These are phyloP conservation scores for Erodium moschatum DNA, from an alignment of 441 rosid genomes.

Conservation along the genomic window DNA sequence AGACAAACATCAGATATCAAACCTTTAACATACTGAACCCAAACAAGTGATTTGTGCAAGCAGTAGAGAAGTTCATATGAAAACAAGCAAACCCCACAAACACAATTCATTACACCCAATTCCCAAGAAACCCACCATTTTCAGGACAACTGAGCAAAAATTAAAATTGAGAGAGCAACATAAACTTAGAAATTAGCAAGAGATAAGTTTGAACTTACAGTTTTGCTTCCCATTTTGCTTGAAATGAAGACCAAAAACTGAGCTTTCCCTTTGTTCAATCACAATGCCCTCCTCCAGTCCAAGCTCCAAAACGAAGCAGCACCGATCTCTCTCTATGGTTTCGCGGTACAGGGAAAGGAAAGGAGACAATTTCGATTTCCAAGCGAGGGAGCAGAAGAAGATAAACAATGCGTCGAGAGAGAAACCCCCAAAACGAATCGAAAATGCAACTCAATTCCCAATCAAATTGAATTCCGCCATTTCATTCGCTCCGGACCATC, in stretches of 20 bases:
- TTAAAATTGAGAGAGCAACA: background rate
- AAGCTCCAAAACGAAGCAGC: constrained; percentile 2
- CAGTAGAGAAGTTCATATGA: background rate
- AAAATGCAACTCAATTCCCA: constrained; percentile 8
- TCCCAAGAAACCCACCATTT: background rate
- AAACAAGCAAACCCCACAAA: background rate
- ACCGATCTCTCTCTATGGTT: background rate
- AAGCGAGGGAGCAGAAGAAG: constrained; percentile 2
- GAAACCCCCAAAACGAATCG: background rate
- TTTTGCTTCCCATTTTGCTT: background rate
- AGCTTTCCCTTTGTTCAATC: too few relatives aligned
- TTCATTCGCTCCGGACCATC: background rate
- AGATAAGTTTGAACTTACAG: background rate
- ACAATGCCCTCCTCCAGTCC: background rate
- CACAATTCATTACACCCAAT: background rate
- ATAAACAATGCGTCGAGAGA: background rate
- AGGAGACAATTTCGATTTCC: background rate
- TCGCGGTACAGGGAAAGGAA: background rate
- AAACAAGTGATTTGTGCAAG: background rate
- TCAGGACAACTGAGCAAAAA: background rate
- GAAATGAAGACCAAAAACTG: background rate
- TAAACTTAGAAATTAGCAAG: background rate
- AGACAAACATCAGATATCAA: background rate
- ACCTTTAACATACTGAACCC: background rate
- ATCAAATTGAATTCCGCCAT: background rate